Conservation (phyloP, 805 yeast genomes). For the Candida tallmaniae region DNA sequence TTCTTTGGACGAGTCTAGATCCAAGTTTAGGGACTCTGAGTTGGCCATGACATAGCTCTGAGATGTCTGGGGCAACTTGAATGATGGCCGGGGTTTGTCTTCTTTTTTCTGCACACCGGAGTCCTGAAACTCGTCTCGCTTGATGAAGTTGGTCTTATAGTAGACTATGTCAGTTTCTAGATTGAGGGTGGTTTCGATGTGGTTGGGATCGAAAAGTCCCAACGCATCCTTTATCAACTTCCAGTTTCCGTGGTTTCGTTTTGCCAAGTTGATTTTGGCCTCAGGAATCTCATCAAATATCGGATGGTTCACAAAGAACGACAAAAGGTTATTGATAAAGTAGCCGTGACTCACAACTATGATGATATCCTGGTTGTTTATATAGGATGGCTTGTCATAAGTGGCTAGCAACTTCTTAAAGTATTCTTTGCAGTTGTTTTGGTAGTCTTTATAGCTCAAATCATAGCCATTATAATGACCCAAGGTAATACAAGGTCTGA, state of each 20-base stretch:
- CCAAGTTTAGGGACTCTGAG: slow-evolving; percentile 6
- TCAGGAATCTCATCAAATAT: slow-evolving; percentile 43
- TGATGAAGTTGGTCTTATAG: slow-evolving; percentile 40
- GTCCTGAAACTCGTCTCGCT: slow-evolving; percentile 24
- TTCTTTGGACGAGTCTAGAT: not conserved
- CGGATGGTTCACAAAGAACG: slow-evolving; percentile 40
- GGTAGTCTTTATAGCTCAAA: slow-evolving; percentile 36
- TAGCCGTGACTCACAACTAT: slow-evolving; percentile 41
- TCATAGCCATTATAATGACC: slow-evolving; percentile 42
- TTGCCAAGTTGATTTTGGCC: slow-evolving; percentile 31
- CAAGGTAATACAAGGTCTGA: slow-evolving; percentile 38
- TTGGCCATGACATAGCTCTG: slow-evolving; percentile 8
- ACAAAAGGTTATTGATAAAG: slow-evolving; percentile 33
- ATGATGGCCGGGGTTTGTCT: slow-evolving; percentile 30
- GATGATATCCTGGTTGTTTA: slow-evolving; percentile 29
- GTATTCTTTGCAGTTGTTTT: slow-evolving; percentile 33
- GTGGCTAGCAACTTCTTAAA: slow-evolving; percentile 40
- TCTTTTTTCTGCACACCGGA: slow-evolving; percentile 7
- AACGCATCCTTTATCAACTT: slow-evolving; percentile 29
- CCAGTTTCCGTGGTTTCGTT: slow-evolving; percentile 24
- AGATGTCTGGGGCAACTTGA: slow-evolving; percentile 22
- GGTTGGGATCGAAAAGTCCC: slow-evolving; percentile 20
- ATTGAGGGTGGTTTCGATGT: slow-evolving; percentile 28
- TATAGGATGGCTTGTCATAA: slow-evolving; percentile 32
- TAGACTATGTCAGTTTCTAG: slow-evolving; percentile 40